Percentiles rank a stretch among this genome's conserved stretches.
Evolutionary conservation across 2,329 filamentous ascomycete species (phyloP).

Genomic region (Sporothrix curviconia): DNA sequence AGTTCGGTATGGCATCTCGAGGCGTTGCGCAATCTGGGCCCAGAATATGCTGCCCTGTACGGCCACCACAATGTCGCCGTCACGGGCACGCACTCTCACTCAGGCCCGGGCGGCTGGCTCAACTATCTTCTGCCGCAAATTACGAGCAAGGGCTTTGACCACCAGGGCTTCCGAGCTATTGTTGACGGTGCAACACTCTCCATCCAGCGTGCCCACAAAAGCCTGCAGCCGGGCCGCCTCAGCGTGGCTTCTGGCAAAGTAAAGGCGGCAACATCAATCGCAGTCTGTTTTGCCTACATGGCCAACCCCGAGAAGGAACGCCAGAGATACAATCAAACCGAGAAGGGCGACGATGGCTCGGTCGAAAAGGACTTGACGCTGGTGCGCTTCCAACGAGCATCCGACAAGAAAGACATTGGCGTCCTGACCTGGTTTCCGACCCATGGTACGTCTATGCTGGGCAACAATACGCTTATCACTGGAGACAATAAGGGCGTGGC

Average conservation of each 20-base stretch:
- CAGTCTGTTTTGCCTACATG: slow-evolving; percentile 75
- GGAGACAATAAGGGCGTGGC: slow-evolving; percentile 98
- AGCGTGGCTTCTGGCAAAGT: slow-evolving; percentile 57
- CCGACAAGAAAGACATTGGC: slow-evolving; percentile 68
- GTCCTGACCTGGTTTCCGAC: slow-evolving; percentile 85
- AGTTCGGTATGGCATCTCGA: slow-evolving; percentile 72
- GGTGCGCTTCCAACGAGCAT: slow-evolving; percentile 64
- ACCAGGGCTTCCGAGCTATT: slow-evolving; percentile 78
- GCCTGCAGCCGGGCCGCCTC: slow-evolving; percentile 50
- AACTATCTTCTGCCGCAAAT: slow-evolving; percentile 89
- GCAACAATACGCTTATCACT: slow-evolving; percentile 84
- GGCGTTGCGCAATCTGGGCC: slow-evolving; percentile 59
- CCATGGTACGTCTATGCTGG: slow-evolving; percentile 81
- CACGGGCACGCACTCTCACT: slow-evolving; percentile 85
- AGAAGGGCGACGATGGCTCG: slow-evolving; percentile 21
- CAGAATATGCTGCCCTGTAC: slow-evolving; percentile 63
- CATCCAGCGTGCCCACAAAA: slow-evolving; percentile 69
- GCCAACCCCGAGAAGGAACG: slow-evolving; percentile 73
- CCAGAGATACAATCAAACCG: slow-evolving; percentile 51
- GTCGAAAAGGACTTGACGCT: slow-evolving; percentile 74
- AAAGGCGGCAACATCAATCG: slow-evolving; percentile 72
- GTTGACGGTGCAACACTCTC: slow-evolving; percentile 77
- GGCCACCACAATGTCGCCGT: slow-evolving; percentile 76
- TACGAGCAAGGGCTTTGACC: slow-evolving; percentile 77
- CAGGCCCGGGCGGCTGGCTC: slow-evolving; percentile 82